Conservation (phyloP, 495 filamentous ascomycete species). For the Daldinia loculata region DNA sequence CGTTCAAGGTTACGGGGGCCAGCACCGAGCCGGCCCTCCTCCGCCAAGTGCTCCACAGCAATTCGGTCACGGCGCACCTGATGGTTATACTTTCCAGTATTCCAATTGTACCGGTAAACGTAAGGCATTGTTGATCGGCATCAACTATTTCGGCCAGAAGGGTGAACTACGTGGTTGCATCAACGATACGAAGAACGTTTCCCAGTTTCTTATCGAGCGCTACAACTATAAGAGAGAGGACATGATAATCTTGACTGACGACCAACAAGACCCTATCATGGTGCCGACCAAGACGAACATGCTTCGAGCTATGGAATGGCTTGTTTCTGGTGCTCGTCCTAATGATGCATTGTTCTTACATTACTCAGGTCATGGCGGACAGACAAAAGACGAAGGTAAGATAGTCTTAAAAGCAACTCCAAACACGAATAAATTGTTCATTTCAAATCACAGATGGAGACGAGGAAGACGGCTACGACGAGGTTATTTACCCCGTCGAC, state of each 20-base stretch:
- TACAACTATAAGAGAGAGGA: constrained; percentile 68
- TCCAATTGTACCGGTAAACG: constrained; percentile 85
- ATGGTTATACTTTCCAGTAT: constrained; percentile 75
- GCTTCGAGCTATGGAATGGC: constrained; percentile 59
- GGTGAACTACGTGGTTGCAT: constrained; percentile 90
- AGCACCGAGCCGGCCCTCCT: constrained; percentile 53
- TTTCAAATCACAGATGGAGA: constrained; percentile 62
- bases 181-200: constrained; percentile 95
- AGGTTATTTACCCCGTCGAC: constrained; percentile 97
- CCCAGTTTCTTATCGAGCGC: constrained; percentile 78
- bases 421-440: background rate
- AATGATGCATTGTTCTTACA: constrained; percentile 62
- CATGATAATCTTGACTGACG: constrained; percentile 62
- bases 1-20: constrained; percentile 42
- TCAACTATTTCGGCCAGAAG: constrained; percentile 91
- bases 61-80: constrained; percentile 59
- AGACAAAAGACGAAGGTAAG: constrained; percentile 50
- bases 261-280: constrained; percentile 53
- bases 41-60: constrained; percentile 56
- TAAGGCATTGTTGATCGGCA: constrained; percentile 90
- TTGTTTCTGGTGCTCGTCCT: constrained; percentile 55
- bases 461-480: constrained; percentile 93
- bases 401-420: background rate
- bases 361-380: constrained; percentile 69
- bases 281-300: constrained; percentile 61